Evolutionary conservation across 352 stramenopile species (phyloP), one percentile per base, ranked within the genome.

Genomic region (Phytophthora pseudosyringae): DNA sequence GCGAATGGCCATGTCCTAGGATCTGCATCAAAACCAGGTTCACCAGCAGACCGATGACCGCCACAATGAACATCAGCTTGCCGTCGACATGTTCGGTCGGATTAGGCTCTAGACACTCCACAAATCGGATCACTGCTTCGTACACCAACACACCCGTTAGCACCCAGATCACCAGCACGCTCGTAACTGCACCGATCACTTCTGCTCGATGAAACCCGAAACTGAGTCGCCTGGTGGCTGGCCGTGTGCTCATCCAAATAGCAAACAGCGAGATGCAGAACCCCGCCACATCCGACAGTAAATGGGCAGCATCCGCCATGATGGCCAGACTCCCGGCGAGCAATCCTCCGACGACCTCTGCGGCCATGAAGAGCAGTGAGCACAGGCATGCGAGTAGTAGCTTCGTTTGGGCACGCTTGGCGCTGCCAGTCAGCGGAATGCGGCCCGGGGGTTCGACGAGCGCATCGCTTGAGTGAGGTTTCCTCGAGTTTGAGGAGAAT

Each of bases 1-100:
- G 83, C 3, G 49, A 68, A 53, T 92, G 80, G 0, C 71, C 78
- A 47, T 93, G 84, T 28, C 90, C 90, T 12, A 98, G 69, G 36
- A 98, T 95, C 55, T 90, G 76, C 59, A 97, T 97, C 45, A 99
- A 68, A 8, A 88, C 78, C 25, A 99, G 44, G 79, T 99, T 99
- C 15, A 99, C 90, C 16, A 98, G 50, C 9, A 99, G 84, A 0
- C 97, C 97, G 60, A 99, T 91, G 41, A 71, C 71, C 1, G 97
- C 95, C 46, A 99, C 90, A 21, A 93, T 86, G 64, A 95, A 95
- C 97, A 99, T 99, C 44, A 99, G 51, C 58, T 89, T 90, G 70
- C 97, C 97, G 70, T 99, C 83, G 1, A 99, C 93, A 41, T 54
- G 54, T 56, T 90, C 88, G 10, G 74, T 53, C 12, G 81, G 73